Conservation (phyloP, 2,329 filamentous ascomycete species). For the Aspergillus sp. region DNA sequence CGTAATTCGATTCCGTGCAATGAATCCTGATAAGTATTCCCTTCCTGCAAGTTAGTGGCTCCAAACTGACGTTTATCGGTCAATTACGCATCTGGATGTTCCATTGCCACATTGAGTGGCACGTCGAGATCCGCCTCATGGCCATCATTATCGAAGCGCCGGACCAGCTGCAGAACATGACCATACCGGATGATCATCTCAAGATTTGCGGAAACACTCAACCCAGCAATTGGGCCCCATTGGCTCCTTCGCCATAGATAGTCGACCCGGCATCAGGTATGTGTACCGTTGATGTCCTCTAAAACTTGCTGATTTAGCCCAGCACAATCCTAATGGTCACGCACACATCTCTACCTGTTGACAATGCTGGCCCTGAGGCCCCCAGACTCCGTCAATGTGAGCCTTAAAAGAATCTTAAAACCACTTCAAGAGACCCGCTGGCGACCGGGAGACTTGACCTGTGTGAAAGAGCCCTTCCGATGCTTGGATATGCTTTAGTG, state of each 20-base stretch:
- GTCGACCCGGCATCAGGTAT: not conserved
- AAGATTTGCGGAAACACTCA: not conserved
- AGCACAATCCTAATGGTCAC: not conserved
- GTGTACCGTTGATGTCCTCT: not conserved
- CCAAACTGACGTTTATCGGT: not conserved
- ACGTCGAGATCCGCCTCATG: slow-evolving; percentile 35
- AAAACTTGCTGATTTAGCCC: not conserved
- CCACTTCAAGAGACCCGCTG: not conserved
- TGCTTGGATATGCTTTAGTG: not conserved
- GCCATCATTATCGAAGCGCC: slow-evolving; percentile 38
- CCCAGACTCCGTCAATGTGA: not conserved
- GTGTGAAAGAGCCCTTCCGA: not conserved
- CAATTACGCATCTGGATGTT: slow-evolving; percentile 34
- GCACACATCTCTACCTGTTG: not conserved
- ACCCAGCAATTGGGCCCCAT: slow-evolving; percentile 1
- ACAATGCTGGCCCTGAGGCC: not conserved
- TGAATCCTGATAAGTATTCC: slow-evolving; percentile 36
- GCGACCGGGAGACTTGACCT: not conserved
- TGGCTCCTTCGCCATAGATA: not conserved
- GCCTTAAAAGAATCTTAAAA: not conserved
- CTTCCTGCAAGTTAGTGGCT: not conserved
- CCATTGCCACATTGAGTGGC: slow-evolving; percentile 43
- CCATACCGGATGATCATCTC: slow-evolving; percentile 8
- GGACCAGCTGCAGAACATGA: slow-evolving; percentile 16
- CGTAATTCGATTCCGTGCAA: slow-evolving; percentile 38